Percentiles rank a stretch among this genome's conserved stretches.
Conservation (phyloP, 345 rosid species). For the Theobroma cacao region DNA sequence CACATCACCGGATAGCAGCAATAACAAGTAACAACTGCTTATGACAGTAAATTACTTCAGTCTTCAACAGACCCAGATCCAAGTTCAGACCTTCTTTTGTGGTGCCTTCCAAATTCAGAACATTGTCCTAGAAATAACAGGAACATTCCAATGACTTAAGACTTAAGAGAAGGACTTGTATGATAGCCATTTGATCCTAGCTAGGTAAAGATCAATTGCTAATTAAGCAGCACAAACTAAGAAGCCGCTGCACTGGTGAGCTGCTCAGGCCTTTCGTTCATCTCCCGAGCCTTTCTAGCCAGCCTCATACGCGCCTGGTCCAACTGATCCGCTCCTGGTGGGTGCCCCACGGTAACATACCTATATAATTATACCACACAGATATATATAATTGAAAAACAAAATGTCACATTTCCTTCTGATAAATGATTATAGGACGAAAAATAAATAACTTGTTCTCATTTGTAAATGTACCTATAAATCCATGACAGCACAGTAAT, state of each 20-base stretch:
- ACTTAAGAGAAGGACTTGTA: not conserved
- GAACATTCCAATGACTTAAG: not conserved
- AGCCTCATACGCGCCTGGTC: slow-evolving; percentile 69
- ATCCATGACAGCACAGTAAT: slow-evolving; percentile 79
- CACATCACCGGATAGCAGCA: not conserved
- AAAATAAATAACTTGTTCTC: not conserved
- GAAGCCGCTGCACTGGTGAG: slow-evolving; percentile 21
- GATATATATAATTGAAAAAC: not conserved
- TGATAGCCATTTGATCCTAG: not conserved
- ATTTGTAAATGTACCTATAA: slow-evolving; percentile 37
- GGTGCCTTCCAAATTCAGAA: not conserved
- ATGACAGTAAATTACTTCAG: not conserved
- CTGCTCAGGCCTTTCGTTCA: slow-evolving; percentile 72
- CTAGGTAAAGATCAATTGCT: not conserved
- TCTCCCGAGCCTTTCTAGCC: slow-evolving; percentile 64
- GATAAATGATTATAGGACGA: not conserved
- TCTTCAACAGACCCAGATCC: not conserved
- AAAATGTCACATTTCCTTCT: not conserved
- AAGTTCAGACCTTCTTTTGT: not conserved
- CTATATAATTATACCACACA: slow-evolving; percentile 22
- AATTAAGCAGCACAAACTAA: not conserved
- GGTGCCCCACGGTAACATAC: slow-evolving; percentile 74
- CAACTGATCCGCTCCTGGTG: slow-evolving; percentile 59
- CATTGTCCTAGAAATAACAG: not conserved
- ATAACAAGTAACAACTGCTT: not conserved